Base-by-base conservation (phyloP, 352 stramenopile species). In the Pythium apleroticum region DNA sequence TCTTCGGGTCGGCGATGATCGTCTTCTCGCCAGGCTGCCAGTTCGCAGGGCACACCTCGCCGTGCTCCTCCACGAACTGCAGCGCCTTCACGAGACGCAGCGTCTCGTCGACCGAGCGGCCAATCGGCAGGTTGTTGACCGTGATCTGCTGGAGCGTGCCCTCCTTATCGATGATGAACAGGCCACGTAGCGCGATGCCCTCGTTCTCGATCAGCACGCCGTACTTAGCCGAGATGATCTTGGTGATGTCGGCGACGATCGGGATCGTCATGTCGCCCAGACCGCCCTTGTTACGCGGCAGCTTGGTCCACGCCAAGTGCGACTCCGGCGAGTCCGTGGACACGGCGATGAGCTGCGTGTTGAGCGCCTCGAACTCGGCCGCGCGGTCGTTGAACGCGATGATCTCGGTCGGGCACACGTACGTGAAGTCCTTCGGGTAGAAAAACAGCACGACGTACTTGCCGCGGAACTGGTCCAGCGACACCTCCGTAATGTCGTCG, bases 111-210 rank as follows among this genome's bases (percentile, higher is more conserved):
- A 97, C 92, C 66, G 76, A 96, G 71, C 92, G 86, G 24, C 92
- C 92, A 54, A 98, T 94, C 12, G 92, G 89, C 66, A 97, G 76
- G 75, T 98, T 95, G 84, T 98, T 98, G 60, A 98, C 70, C 45
- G 89, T 96, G 57, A 92, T 91, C 70, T 96, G 88, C 71, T 94
- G 84, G 39, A 97, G 59, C 57, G 88, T 74, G 27, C 89, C 91
- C 56, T 97, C 75, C 39, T 84, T 84, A 70, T 98, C 89, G 68
- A 98, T 98, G 73, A 98, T 95, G 75, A 98, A 98, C 25, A 98
- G 81, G 1, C 90, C 94, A 45, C 91, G 88, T 24, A 97, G 79
- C 24, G 93, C 89, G 35, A 97, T 73, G 37, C 93, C 91, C 2
- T 77, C 78, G 57, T 93, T 75, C 60, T 95, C 84, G 17, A 97